A percentile compares a stretch with the other conserved stretches of the same genome.
Conservation (phyloP, 2,329 filamentous ascomycete species). For the Colletotrichum zoysiae region DNA sequence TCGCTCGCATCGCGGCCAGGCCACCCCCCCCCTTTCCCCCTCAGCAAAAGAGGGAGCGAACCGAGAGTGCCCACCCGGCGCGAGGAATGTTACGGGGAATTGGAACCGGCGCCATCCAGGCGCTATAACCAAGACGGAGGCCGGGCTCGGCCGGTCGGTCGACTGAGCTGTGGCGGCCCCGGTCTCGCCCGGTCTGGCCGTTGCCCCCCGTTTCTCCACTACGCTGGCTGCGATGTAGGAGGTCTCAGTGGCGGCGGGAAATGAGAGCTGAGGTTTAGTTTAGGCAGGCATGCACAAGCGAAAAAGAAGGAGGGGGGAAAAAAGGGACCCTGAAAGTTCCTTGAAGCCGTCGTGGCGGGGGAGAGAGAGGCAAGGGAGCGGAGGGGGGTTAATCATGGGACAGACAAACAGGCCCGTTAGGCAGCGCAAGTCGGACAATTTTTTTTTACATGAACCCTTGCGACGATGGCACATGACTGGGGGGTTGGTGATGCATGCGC, state of each 20-base stretch:
- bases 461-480: neutral
- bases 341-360: conserved; percentile 12
- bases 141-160: conserved; percentile 7
- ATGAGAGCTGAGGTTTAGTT: no score
- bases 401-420: neutral
- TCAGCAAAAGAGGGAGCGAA: neutral
- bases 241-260: conserved; percentile 8
- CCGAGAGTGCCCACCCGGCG: neutral
- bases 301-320: neutral
- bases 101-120: conserved; percentile 3
- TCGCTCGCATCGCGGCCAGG: neutral
- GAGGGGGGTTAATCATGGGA: neutral
- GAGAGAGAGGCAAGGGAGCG: neutral
- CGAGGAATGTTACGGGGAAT: conserved; percentile 15
- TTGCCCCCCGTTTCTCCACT: neutral
- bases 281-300: neutral
- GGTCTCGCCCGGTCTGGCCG: conserved; percentile 20
- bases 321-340: neutral
- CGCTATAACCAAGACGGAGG: conserved; percentile 8
- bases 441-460: neutral
- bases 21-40: no score
- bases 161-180: conserved; percentile 15
- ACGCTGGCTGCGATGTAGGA: neutral
- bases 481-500: neutral
- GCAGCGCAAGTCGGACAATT: conserved; percentile 15